Base-by-base conservation (phyloP, 257 asterid genomes). In the Nicotiana tabacum region DNA sequence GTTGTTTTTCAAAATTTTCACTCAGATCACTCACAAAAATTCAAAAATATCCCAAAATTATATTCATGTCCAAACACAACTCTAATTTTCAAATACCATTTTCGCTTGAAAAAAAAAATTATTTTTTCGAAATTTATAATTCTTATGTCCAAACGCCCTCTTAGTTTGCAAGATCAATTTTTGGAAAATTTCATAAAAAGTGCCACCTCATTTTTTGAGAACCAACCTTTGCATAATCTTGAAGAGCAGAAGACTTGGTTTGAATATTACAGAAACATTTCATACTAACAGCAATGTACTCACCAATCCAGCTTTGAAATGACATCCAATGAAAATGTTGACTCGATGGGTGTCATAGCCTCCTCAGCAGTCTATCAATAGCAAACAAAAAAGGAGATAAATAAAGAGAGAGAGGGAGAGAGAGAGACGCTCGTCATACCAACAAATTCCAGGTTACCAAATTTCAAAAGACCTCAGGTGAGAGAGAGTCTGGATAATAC, bases 321-420 rank as follows among this genome's bases (percentile, higher is more conserved):
- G 66, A 94, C 97, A 84, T 94, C 98, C 90, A 96, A 84, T 9
- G 98, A 96, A 89, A 96, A 96, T 51, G 98, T 96, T 64, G 99
- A 96, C 90, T 94, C 98, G 57, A 96, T 94, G 58, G 99, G 98
- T 7, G 99, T 96, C 98, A 96, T 94, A 86, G 99, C 99, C 85
- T 92, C 98, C 90, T 94, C 99, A 83, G 98, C 99, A 83, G 96
- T 94, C 99, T 96, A 89, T 84, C 84, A 62, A 84, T 81, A 88
- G 83, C 69, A 67, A 80, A 83, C 86, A 74, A 15, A 84, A 43
- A 78, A 67, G 39, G 43, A 76, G 62, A 5, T 77, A 64, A 85
- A 51, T 13, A 51, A 4, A 33, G 35, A 33, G 18, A 12, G 39
- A 10, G 37, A 27, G 12, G 6, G 29, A 18, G 68, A 27, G 69